A percentile compares a stretch with the other conserved stretches of the same genome.
Evolutionary conservation across 495 filamentous ascomycete species (phyloP).

Genomic region (Pseudomonodictys pantanalensis): DNA sequence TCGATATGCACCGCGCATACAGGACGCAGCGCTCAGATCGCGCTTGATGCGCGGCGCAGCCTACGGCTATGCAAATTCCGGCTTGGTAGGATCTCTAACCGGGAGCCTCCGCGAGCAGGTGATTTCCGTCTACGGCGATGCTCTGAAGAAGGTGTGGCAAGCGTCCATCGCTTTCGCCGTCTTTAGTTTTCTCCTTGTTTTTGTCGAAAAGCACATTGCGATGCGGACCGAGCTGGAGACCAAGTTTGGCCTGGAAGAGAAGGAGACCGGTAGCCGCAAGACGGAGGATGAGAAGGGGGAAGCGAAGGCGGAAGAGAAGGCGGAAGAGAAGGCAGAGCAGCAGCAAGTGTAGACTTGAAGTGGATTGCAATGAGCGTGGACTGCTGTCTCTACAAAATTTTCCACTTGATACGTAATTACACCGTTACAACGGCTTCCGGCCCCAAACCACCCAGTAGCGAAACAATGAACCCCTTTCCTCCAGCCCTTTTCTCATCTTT

Average conservation of each 20-base stretch:
- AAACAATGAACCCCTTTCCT: too few relatives aligned
- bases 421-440: too few relatives aligned
- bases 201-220: constrained; percentile 37
- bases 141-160: constrained; percentile 32
- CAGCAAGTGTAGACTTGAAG: too few relatives aligned
- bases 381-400: too few relatives aligned
- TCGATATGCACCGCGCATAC: neutral
- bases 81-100: neutral
- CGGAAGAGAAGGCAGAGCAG: neutral
- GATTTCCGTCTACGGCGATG: constrained; percentile 32
- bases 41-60: constrained; percentile 8
- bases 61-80: constrained; percentile 7
- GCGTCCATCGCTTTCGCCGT: constrained; percentile 31
- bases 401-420: too few relatives aligned
- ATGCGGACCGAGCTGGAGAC: constrained; percentile 39
- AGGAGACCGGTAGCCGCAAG: neutral
- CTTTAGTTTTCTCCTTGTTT: constrained; percentile 26
- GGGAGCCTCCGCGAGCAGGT: neutral
- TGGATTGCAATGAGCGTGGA: too few relatives aligned
- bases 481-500: too few relatives aligned
- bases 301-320: neutral
- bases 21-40: neutral
- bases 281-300: neutral
- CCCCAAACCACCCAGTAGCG: too few relatives aligned
- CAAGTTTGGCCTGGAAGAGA: constrained; percentile 37